phyloP scores from a whole-genome alignment of 2,329 filamentous ascomycete genomes.

The Beauveria pseudobassiana region DNA sequence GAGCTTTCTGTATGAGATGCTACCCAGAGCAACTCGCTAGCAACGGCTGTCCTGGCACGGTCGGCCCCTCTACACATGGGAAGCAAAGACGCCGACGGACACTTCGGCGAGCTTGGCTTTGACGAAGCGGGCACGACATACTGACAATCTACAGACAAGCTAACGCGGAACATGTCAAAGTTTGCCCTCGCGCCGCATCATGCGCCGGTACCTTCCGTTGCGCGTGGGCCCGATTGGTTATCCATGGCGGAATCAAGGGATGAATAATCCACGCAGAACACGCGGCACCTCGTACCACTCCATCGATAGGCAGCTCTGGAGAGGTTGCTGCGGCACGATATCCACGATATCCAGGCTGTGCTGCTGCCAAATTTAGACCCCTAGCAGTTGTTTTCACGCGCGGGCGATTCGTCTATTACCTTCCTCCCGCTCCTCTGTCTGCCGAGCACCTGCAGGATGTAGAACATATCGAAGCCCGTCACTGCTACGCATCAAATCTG shows the following conservation, averaged over 20 bases:
- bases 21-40: background rate
- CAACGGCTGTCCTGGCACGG: background rate
- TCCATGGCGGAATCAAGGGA: background rate
- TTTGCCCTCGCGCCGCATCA: background rate
- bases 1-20: background rate
- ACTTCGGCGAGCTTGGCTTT: background rate
- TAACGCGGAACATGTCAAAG: background rate
- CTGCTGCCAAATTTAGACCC: constrained; percentile 3
- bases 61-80: background rate
- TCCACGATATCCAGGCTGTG: background rate
- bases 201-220: background rate
- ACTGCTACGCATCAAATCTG: background rate
- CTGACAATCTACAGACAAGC: background rate
- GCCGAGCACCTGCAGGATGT: background rate
- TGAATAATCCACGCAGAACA: constrained; percentile 3
- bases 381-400: background rate
- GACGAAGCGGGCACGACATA: background rate
- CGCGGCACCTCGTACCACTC: constrained; percentile 4
- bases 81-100: background rate
- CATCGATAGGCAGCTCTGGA: background rate
- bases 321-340: background rate
- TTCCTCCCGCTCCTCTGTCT: background rate
- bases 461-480: background rate
- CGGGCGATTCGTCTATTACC: too few species aligned
- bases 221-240: background rate